phyloP scores from a whole-genome alignment of 176 grass and related monocot species.

The Panicum miliaceum region DNA sequence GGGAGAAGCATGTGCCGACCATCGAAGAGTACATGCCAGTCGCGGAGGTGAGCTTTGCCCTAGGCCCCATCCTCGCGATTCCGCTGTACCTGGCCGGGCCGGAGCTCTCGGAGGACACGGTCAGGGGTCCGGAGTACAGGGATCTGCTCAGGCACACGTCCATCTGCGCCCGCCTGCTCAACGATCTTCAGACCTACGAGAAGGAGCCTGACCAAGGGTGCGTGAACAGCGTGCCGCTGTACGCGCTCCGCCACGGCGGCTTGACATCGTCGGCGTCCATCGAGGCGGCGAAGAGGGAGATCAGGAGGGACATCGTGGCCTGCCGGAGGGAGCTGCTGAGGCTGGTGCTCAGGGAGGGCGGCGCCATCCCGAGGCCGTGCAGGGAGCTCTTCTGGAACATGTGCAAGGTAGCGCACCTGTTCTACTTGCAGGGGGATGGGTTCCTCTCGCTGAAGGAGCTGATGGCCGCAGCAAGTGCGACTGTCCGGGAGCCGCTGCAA shows the following conservation, averaged over 20 bases:
- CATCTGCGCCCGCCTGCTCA: neutral
- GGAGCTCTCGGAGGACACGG: neutral
- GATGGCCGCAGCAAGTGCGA: constrained; percentile 43
- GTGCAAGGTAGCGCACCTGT: too few relatives aligned
- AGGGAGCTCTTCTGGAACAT: too few relatives aligned
- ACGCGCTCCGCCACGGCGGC: neutral
- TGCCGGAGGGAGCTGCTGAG: constrained; percentile 46
- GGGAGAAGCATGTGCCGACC: neutral
- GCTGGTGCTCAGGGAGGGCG: constrained; percentile 46
- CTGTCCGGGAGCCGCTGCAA: constrained; percentile 14
- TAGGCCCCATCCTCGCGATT: neutral
- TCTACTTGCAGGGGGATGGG: too few relatives aligned
- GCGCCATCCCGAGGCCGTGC: too few relatives aligned
- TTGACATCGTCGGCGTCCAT: constrained; percentile 24
- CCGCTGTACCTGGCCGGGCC: neutral
- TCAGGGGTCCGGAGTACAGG: neutral
- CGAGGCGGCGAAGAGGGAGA: constrained; percentile 39
- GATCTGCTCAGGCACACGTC: neutral
- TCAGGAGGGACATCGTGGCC: neutral
- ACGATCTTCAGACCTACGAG: neutral
- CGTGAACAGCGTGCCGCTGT: neutral
- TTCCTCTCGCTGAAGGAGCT: constrained; percentile 53
- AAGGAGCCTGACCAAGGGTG: neutral
- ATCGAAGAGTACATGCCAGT: constrained; percentile 18
- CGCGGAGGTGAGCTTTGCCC: neutral